Base-by-base conservation (phyloP, 2,329 filamentous ascomycete genomes). In the Xylaria sp. region DNA sequence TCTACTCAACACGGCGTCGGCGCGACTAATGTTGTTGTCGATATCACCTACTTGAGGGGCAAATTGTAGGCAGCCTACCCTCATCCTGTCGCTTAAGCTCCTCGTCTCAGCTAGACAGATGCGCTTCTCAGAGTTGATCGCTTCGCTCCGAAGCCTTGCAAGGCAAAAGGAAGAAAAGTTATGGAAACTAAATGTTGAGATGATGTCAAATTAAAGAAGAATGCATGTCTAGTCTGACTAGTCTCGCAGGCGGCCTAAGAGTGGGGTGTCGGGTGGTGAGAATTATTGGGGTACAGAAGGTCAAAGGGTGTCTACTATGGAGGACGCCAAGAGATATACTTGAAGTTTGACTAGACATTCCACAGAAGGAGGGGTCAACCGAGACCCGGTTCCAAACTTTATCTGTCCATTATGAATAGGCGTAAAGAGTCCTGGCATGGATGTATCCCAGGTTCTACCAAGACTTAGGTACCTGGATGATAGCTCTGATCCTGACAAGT, bases 41-140 rank as follows among this genome's bases (percentile, higher is more conserved):
- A 93, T 81, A 65, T 92, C 87, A 61, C 91, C 92, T 52, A 94
- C 85, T 76, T 89, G 85, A 13, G 92, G 91, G 56, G 89, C 87
- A 71, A 94, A 93, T 79, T 95, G 91, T 12, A 94, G 81, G 68
- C 90, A 92, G 0, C 84, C 91, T 51, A 93, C 88, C 75, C 86
- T 88, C 90, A 82, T 81, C 23, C 65, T 78, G 66, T 50, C 57
- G 39, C 25, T 44, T 18, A 25, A 15, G 28, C 25, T 46, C 12
- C 32, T 50, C 8, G 46, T 28, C 50, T 18, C 5, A 23, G 7
- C 6, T 25, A 23, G 52, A 52, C 13, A 55, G 10, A 39, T 23
- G 10, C 9, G 25, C 28, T 25, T 50, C 39, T 32, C 54, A n/a
- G 10, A 70, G 20, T 37, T 12, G 44, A 39, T 44, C 13, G 20